Base-by-base conservation (phyloP, 257 asterid genomes). In the Solanum virginianum region DNA sequence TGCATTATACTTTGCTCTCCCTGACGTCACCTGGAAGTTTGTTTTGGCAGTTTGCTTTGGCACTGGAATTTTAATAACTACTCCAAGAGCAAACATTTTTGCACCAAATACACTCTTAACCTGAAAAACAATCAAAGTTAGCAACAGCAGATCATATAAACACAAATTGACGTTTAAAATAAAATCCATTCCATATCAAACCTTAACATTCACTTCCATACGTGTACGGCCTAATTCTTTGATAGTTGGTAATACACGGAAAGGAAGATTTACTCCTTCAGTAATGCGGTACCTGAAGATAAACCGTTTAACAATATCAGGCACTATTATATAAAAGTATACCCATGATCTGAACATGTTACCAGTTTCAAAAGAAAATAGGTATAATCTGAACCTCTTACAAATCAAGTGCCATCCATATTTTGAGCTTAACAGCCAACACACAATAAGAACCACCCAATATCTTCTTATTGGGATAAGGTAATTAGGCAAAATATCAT, bases 171-270 rank as follows among this genome's bases (percentile, higher is more conserved):
- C 16, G 63, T 29, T 77, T 77, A 36, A 26, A 51, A 77, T 53
- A 29, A 24, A 51, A 77, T 26, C 26, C 62, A 77, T 26, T 53
- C 17, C 14, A 53, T 77, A 68, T 88, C 95, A 84, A 88, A 95
- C 99, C 99, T 95, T 97, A 45, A 97, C 98, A 87, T 97, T 97
- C 90, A 97, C 98, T 92, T 97, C 99, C 99, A 97, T 94, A 84
- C 99, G 98, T 79, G 99, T 95, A 66, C 99, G 95, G 71, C 99
- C 99, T 91, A 95, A 90, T 90, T 97, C 99, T 92, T 97, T 97
- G 90, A 97, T 95, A 84, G 99, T 97, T 81, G 99, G 99, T 87
- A 97, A 88, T 68, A 97, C 98, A 85, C 98, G 95, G 85, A 95
- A 95, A 49, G 99, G 99, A 88, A 97, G 98, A 93, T 97, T 97